Conservation (phyloP, 345 rosid species). For the Arabidopsis arenosa region DNA sequence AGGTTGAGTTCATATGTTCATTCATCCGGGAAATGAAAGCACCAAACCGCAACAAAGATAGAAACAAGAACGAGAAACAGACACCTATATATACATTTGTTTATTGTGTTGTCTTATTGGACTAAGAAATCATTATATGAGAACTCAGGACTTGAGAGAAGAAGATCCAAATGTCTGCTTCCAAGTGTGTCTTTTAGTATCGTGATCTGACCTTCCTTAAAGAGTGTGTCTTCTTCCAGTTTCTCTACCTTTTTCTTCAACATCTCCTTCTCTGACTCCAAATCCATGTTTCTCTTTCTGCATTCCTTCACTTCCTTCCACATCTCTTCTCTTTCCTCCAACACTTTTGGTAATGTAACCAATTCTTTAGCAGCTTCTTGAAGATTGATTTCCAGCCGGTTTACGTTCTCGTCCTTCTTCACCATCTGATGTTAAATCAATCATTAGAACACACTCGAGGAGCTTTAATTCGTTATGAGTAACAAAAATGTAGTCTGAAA, state of each 20-base stretch:
- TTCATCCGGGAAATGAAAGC: background rate
- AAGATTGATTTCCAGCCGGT: slow-evolving; percentile 59
- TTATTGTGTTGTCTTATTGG: slow-evolving; percentile 13
- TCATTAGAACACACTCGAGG: slow-evolving; percentile 5
- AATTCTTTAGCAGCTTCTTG: slow-evolving; percentile 66
- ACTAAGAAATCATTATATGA: slow-evolving; percentile 45
- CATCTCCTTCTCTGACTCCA: slow-evolving; percentile 68
- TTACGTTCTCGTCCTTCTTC: slow-evolving; percentile 72
- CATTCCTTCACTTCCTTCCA: slow-evolving; percentile 75
- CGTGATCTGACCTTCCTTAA: slow-evolving; percentile 92
- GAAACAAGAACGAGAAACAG: slow-evolving; percentile 15
- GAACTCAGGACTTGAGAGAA: slow-evolving; percentile 63
- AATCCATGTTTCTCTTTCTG: slow-evolving; percentile 72
- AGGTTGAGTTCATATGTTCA: too few relatives aligned
- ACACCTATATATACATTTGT: slow-evolving; percentile 12
- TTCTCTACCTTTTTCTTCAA: slow-evolving; percentile 81
- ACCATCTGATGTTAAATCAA: slow-evolving; percentile 51
- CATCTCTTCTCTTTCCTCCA: slow-evolving; percentile 80
- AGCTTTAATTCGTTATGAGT: background rate
- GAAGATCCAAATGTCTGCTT: slow-evolving; percentile 63
- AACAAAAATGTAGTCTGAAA: background rate
- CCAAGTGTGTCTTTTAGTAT: slow-evolving; percentile 77
- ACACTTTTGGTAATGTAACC: slow-evolving; percentile 67
- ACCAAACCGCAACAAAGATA: background rate
- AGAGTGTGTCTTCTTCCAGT: slow-evolving; percentile 79